A percentile compares a stretch with the other conserved stretches of the same genome.
These are phyloP conservation scores for Trametopsis cervina DNA, from an alignment of 768 basidiomycete species.

Conservation along the genomic window DNA sequence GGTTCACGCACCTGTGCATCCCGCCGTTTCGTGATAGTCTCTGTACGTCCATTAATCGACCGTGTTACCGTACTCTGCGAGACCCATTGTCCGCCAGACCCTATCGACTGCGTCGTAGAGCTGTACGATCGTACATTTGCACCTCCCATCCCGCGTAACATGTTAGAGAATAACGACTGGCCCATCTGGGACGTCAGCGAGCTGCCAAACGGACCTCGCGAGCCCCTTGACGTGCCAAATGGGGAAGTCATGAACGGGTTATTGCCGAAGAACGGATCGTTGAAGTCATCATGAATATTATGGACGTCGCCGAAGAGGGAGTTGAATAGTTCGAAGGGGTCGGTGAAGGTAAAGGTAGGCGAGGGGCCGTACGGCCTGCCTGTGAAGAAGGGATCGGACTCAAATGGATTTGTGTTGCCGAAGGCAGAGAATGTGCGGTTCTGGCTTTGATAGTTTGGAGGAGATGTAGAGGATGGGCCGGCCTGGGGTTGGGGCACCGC, in stretches of 20 bases:
- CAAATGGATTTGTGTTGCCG: constrained; percentile 31
- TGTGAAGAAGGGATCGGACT: constrained; percentile 35
- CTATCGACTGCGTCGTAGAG: constrained; percentile 21
- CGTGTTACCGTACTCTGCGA: constrained; percentile 52
- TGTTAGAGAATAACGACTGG: constrained; percentile 9
- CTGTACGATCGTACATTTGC: constrained; percentile 17
- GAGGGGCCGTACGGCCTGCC: constrained; percentile 17
- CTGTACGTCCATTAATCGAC: constrained; percentile 62
- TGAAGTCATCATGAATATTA: constrained; percentile 20
- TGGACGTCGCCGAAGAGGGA: constrained; percentile 50
- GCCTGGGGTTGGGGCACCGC: constrained; percentile 9
- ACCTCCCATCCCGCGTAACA: constrained; percentile 1
- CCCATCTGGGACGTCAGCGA: constrained; percentile 2
- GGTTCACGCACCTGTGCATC: constrained; percentile 49
- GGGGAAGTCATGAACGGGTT: constrained; percentile 7
- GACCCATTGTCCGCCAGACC: constrained; percentile 35
- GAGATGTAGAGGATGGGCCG: constrained; percentile 10
- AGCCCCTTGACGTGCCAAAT: too few species aligned
- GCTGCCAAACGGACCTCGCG: constrained; percentile 9
- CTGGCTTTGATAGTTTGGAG: too few species aligned
- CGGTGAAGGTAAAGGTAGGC: constrained; percentile 46
- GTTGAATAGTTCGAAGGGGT: constrained; percentile 72
- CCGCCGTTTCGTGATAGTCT: constrained; percentile 43
- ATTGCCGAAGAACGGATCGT: constrained; percentile 30
- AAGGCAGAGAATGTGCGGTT: constrained; percentile 24